Base-by-base conservation (phyloP, 805 yeast genomes). In the Priceomyces carsonii region DNA sequence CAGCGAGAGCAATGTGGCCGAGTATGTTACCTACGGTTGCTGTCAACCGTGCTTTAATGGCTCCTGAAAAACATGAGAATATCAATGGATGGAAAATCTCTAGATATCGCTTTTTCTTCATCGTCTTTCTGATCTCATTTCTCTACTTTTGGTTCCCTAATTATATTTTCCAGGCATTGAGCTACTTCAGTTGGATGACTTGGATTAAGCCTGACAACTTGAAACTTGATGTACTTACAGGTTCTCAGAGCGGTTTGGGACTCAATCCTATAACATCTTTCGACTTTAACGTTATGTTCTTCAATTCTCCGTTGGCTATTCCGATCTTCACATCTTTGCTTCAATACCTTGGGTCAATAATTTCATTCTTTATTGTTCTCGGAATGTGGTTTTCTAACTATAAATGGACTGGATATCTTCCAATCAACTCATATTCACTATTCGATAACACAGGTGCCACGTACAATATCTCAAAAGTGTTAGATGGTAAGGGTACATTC, bases 1-100 rank as follows among this genome's bases (percentile, higher is more conserved):
- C 88, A 4, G 71, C 81, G 5, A 65, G 78, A 9, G 75, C 81
- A 57, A 70, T 82, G 36, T 85, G 90, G 91, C 91, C 91, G 4
- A 58, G 75, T 2, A 73, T 73, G 50, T 67, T 84, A 52, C 84
- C 81, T 33, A 68, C 80, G 4, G 54, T 78, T 19, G 79, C 85
- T 14, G 72, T 80, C 45, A 34, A 34, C 19, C 18, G 19, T 12
- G 38, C 38, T 10, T 55, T 63, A 67, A 75, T 61, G 64, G 76
- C 50, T 69, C 73, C 59, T 65, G 80, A 57, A 71, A 66, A 57
- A 42, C 69, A 51, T 61, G 64, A 72, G 43, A 73, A 74, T 5
- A 77, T 82, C 18, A 61, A 77, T 42, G 82, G 83, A 3, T 82
- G 87, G 86, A 73, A 60, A 27, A 69, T 79, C 25, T 67, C 79